These are phyloP conservation scores for Lepidopterella palustris DNA, from an alignment of 495 filamentous ascomycete species.

Conservation along the genomic window DNA sequence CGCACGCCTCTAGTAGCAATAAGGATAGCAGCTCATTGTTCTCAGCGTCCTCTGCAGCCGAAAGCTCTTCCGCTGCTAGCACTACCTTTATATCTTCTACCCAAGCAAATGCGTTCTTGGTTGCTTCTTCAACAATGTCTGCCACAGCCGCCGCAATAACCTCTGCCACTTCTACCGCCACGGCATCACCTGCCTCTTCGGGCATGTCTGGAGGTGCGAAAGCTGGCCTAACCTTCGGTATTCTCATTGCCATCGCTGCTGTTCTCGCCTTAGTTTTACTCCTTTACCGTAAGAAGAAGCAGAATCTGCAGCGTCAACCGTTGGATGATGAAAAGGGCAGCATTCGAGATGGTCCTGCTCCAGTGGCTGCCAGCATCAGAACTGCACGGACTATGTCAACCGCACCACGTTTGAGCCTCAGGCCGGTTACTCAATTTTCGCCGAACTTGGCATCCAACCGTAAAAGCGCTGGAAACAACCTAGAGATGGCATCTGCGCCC, in stretches of 20 bases:
- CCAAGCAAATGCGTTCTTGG: neutral
- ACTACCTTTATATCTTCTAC: no score
- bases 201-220: constrained; percentile 63
- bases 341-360: constrained; percentile 33
- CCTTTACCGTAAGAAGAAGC: constrained; percentile 58
- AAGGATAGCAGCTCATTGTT: neutral
- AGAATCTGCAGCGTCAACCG: constrained; percentile 43
- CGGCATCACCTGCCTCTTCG: constrained; percentile 30
- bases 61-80: neutral
- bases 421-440: constrained; percentile 81
- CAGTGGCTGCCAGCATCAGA: constrained; percentile 26
- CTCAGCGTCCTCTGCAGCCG: neutral
- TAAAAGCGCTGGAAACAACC: constrained; percentile 38
- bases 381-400: constrained; percentile 44
- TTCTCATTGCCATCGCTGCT: constrained; percentile 57
- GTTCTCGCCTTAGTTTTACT: constrained; percentile 56
- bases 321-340: constrained; percentile 56
- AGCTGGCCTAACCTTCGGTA: constrained; percentile 78
- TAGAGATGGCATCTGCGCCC: constrained; percentile 38
- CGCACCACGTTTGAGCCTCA: constrained; percentile 73
- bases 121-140: constrained; percentile 24
- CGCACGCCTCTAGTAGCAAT: neutral
- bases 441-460: constrained; percentile 55
- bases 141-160: constrained; percentile 32
- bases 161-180: constrained; percentile 27